Base-by-base conservation (phyloP, 2,329 filamentous ascomycete species). In the Aureobasidium melanogenum region DNA sequence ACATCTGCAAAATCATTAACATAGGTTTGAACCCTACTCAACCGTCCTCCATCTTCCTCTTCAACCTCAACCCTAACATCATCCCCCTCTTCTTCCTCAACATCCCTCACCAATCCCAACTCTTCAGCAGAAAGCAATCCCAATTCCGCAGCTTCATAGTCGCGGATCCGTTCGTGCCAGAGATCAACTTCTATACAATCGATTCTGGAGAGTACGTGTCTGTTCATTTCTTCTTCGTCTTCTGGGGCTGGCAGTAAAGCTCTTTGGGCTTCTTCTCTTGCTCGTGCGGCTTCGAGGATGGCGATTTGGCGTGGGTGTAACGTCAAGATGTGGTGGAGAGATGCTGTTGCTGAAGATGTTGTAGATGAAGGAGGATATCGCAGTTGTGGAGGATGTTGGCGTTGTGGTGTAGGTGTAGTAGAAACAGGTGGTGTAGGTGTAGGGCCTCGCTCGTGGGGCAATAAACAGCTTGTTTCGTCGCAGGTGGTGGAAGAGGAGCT, bases 1-100 rank as follows among this genome's bases (percentile, higher is more conserved):
- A 28, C 26, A 22, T 39, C 38, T 1, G 26, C 52, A 15, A 32
- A 44, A 34, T 44, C 39, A n/a, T 39, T 24, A 3, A 59, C 44
- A 34, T 34, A 41, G 9, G 56, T 59, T 9, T 50, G n/a, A 12
- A 59, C 56, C 10, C 56, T 48, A 24, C 56, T 59, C 43, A 59
- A 44, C 15, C 43, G 41, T 24, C 8, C 28, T 28, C 30, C 48
- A 26, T 41, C 50, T 24, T 10, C 36, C 7, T 28, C 34, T 41
- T 54, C 22, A 15, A 38, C 48, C 8, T 30, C 15, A 4, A 47
- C 24, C 6, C 15, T 47, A 3, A 10, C 9, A 28, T n/a, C 15
- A 8, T 5, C 48, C 24, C 36, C 32, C 19, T 41, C 51, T 5
- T 15, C 34, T 3, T 17, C 50, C 17, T 39, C 50, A 28, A 7